phyloP scores from a whole-genome alignment of 208 protist genomes.

The Porcisia deanei region DNA sequence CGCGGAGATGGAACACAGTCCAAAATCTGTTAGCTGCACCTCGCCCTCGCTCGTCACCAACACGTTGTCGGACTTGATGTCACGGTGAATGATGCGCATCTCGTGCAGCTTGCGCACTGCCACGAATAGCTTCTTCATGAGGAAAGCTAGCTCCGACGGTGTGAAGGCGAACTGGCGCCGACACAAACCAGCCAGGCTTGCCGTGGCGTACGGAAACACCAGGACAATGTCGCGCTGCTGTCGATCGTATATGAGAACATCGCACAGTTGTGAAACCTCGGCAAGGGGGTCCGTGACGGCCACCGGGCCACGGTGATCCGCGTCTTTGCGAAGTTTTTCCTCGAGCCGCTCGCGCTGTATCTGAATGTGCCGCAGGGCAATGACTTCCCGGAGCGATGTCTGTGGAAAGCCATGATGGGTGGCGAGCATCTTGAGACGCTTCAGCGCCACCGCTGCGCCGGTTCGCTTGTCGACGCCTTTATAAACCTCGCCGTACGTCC shows the following conservation, averaged over 20 bases:
- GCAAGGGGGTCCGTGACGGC: conserved; percentile 42
- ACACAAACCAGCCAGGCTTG: conserved; percentile 75
- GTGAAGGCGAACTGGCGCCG: conserved; percentile 61
- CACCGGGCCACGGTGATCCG: neutral
- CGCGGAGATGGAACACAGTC: conserved; percentile 69
- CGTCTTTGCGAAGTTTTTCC: conserved; percentile 14
- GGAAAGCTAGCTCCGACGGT: conserved; percentile 59
- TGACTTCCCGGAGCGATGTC: conserved; percentile 88
- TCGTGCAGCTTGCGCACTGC: conserved; percentile 72
- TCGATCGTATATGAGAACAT: conserved; percentile 73
- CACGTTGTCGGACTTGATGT: conserved; percentile 92
- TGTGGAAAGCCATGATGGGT: conserved; percentile 88
- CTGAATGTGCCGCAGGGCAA: conserved; percentile 77
- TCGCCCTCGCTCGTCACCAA: conserved; percentile 56
- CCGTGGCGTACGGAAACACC: conserved; percentile 74
- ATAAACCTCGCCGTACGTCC: conserved; percentile 97
- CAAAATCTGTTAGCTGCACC: conserved; percentile 87
- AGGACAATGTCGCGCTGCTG: conserved; percentile 75
- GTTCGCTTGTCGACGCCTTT: conserved; percentile 51
- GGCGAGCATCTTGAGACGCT: conserved; percentile 82
- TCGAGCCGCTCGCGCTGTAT: conserved; percentile 46
- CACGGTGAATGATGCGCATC: conserved; percentile 91
- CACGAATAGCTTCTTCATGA: conserved; percentile 72
- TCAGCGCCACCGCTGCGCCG: conserved; percentile 70
- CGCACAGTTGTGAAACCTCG: conserved; percentile 67